Evolutionary conservation across 345 rosid species (phyloP), one percentile per base, ranked within the genome.

Genomic region (Rhizophora apiculata): DNA sequence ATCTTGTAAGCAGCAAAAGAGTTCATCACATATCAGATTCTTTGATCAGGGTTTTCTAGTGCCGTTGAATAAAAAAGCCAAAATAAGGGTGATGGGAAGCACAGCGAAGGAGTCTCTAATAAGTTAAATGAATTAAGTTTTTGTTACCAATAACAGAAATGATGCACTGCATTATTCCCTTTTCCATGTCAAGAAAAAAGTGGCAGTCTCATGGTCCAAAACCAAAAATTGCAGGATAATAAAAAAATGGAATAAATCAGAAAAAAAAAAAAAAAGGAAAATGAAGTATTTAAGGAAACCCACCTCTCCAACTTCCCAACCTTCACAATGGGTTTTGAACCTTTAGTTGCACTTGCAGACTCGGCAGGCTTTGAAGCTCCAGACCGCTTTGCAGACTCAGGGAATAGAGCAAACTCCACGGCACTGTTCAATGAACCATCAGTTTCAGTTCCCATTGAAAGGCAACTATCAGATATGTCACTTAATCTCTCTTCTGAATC

Each of bases 381-480:
- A 27, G 80, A 51, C 65, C 78, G 83, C 81, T 85, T 78, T 57
- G 58, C 63, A 59, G 82, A 27, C 80, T 86, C 96, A 67, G 98
- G 94, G 75, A 92, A 92, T 61, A 88, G 91, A 73, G 91, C 79
- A 67, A 81, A 80, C 79, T 92, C 98, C 66, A 88, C 91, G 13
- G 81, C 82, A 77, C 92, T 90, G 69, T 78, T 48, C 57, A 87
- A 60, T 5, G 97, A 90, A 55, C 87, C 89, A 79, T 95, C 99
- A 59, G 98, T 88, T 81, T 95, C 97, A 19, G 94, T 85, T 70
- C 92, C 97, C 92, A 92, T 87, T 16, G 99, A 87, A 74, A 95
- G 97, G 74, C 76, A 90, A 30, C 94, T 79, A 69, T 92, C 98
- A 46, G 99, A 95, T 70, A 92, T 92, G 74, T 95, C 98, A 84